Base-by-base conservation (phyloP, 2,329 filamentous ascomycete species). In the Xenoacremonium recifei region DNA sequence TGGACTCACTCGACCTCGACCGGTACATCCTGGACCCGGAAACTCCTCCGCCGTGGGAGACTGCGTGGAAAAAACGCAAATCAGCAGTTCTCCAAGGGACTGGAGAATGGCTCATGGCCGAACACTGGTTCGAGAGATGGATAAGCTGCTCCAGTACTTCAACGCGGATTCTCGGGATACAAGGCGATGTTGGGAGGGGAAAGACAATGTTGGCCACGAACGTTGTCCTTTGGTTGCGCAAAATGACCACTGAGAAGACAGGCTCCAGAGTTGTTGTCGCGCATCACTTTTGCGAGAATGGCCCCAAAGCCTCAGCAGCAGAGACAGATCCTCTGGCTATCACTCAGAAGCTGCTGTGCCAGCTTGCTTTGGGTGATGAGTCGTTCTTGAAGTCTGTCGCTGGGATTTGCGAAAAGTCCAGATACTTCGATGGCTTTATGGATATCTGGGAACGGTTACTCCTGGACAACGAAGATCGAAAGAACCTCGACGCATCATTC, bases 161-260 rank as follows among this genome's bases (percentile, higher is more conserved):
- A 2, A 35, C 15, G 12, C 36, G 21, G 10, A 39, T 62, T 1
- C 37, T 64, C 10, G 48, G 61, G 1, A 41, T 64, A 3, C 55
- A 50, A 11, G 62, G 62, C 2, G 47, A 44, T 13, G 56, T 54
- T 21, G 57, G 58, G 21, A 57, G 62, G 1, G 62, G 62, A 4
- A 64, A 64, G 46, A 63, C 62, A 15, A 62, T 61, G 17, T 43
- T 63, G 42, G 56, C 61, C 45, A 54, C 61, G 10, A 64, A 63
- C 33, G 49, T 55, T 17, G 43, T 64, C 23, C 57, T 51, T 21
- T 48, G 53, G 16, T 45, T 64, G 11, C 54, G 59, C 29, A 55
- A 51, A 33, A 36, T 37, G 35, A 37, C 12, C 3, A 29, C 35
- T 16, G 39, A 20, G 11, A n/a, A 31, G n/a, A 21, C 35, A 12